These are phyloP conservation scores for Phytophthora quininea DNA, from an alignment of 352 stramenopile species.

Conservation along the genomic window DNA sequence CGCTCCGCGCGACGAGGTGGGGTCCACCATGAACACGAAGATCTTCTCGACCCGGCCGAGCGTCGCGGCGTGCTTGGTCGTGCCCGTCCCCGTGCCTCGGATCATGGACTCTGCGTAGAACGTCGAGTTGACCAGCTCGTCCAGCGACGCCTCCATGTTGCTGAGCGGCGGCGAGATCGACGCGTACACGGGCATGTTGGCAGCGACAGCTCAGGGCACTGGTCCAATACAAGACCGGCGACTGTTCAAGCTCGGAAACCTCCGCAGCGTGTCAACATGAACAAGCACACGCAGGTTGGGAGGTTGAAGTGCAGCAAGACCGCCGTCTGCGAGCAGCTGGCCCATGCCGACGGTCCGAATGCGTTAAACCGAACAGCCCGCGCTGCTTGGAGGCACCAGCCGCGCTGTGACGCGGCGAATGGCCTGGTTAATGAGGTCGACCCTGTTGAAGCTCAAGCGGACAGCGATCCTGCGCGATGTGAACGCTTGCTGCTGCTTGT, in stretches of 20 bases:
- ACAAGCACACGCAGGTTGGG: no score
- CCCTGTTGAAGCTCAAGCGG: no score
- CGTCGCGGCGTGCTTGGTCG: slow-evolving; percentile 44
- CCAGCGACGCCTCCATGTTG: slow-evolving; percentile 51
- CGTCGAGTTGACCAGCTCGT: slow-evolving; percentile 52
- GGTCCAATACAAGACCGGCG: slow-evolving; percentile 1
- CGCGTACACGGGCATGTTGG: slow-evolving; percentile 60
- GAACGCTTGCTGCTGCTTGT: no score
- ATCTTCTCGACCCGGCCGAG: slow-evolving; percentile 64
- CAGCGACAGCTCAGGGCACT: neutral
- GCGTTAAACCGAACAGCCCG: no score
- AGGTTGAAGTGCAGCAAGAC: no score
- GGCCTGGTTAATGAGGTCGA: no score
- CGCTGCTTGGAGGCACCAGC: no score
- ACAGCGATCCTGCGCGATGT: no score
- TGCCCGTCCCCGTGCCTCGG: slow-evolving; percentile 35
- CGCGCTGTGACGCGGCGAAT: no score
- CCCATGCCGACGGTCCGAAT: no score
- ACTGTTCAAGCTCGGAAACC: slow-evolving; percentile 14
- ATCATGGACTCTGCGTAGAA: slow-evolving; percentile 60
- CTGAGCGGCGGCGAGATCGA: slow-evolving; percentile 73
- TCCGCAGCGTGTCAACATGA: neutral
- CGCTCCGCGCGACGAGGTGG: slow-evolving; percentile 63
- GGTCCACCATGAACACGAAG: slow-evolving; percentile 79
- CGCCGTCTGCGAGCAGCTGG: no score